A percentile compares a stretch with the other conserved stretches of the same genome.
These are phyloP conservation scores for Pseudocercospora musae DNA, from an alignment of 2,329 filamentous ascomycete genomes.

Conservation along the genomic window DNA sequence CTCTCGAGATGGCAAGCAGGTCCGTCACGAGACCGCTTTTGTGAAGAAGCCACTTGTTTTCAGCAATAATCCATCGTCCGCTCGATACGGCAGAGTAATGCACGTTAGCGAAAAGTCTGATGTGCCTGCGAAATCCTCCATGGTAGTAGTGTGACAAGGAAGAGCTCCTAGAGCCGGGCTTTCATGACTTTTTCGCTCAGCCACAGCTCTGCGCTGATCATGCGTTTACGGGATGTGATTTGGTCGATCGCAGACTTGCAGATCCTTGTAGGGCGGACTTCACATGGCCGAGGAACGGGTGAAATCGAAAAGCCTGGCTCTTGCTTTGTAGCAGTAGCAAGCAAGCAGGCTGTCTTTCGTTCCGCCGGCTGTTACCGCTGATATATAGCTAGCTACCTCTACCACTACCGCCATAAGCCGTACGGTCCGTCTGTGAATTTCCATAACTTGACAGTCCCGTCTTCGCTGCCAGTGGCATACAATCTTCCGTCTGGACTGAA, in stretches of 20 bases:
- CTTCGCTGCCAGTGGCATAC: constrained; percentile 94
- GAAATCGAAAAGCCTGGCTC: not conserved
- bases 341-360: not conserved
- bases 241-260: not conserved
- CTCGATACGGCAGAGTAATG: not conserved
- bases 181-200: not conserved
- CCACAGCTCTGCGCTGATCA: not conserved
- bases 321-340: not conserved
- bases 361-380: not conserved
- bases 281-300: not conserved
- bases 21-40: not conserved
- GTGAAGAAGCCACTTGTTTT: not conserved
- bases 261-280: not conserved
- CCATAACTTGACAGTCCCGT: constrained; percentile 94
- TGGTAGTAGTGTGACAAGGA: not conserved
- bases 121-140: not conserved
- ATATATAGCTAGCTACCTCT: no score
- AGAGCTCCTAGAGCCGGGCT: not conserved
- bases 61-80: no score
- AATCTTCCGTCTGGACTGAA: constrained; percentile 95
- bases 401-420: constrained; percentile 59
- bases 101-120: not conserved
- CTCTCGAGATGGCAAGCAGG: not conserved
- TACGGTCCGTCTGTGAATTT: constrained; percentile 64
- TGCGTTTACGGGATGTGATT: not conserved